A percentile compares a stretch with the other conserved stretches of the same genome.
These are phyloP conservation scores for Sanghuangporus weigelae DNA, from an alignment of 1,284 basidiomycete genomes.

Conservation along the genomic window DNA sequence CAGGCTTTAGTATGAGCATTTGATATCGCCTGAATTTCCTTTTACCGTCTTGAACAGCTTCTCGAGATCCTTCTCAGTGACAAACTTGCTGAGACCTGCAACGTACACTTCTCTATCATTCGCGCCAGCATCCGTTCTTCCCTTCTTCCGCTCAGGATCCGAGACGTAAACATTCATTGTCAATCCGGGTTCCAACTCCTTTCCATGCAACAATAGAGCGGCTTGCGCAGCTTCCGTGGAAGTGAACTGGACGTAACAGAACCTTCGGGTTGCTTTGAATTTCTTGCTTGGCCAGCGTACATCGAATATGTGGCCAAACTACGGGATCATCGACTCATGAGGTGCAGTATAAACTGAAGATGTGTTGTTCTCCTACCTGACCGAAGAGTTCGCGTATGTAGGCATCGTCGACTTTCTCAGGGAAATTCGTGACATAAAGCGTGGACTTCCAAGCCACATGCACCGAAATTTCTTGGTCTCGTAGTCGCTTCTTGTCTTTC, in stretches of 20 bases:
- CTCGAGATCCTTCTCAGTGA: conserved; percentile 67
- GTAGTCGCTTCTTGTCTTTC: conserved; percentile 87
- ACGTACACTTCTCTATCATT: conserved; percentile 84
- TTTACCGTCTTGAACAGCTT: conserved; percentile 71
- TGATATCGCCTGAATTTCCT: conserved; percentile 3
- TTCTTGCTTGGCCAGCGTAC: conserved; percentile 98
- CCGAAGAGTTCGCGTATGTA: conserved; percentile 74
- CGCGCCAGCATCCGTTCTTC: conserved; percentile 80
- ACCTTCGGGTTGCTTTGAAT: conserved; percentile 84
- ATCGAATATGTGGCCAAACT: conserved; percentile 91
- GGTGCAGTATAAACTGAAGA: neutral
- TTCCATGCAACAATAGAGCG: conserved; percentile 74
- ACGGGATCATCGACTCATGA: neutral
- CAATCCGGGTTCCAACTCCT: conserved; percentile 63
- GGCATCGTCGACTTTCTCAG: conserved; percentile 78
- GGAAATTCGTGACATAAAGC: conserved; percentile 95
- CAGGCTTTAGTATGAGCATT: conserved; percentile 13
- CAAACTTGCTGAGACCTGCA: conserved; percentile 74
- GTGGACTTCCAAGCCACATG: conserved; percentile 93
- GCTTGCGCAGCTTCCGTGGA: conserved; percentile 71
- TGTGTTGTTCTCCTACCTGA: conserved; percentile 42
- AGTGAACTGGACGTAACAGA: conserved; percentile 93
- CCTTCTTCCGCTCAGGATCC: conserved; percentile 85
- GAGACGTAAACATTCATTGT: conserved; percentile 82
- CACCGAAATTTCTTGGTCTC: conserved; percentile 71